phyloP scores from a whole-genome alignment of 176 grass and related monocot genomes.

The Aegilops speltoides region DNA sequence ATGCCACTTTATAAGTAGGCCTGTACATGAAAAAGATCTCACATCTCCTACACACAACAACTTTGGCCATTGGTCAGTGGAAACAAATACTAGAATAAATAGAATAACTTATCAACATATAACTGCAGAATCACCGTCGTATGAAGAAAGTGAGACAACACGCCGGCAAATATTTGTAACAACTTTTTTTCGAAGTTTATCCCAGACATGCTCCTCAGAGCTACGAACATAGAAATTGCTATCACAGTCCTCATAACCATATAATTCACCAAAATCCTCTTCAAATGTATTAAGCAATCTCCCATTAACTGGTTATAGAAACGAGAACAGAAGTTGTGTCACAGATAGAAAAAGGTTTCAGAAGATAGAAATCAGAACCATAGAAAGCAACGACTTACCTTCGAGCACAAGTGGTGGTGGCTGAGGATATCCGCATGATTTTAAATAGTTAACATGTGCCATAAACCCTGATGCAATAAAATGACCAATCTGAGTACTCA shows the following conservation, averaged over 20 bases:
- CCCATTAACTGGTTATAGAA: constrained; percentile 23
- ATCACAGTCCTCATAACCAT: neutral
- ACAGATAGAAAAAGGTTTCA: neutral
- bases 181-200: neutral
- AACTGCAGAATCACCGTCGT: constrained; percentile 5
- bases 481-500: too few species aligned
- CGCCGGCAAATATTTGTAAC: neutral
- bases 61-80: neutral
- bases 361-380: neutral
- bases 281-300: neutral
- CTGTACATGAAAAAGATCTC: neutral
- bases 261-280: constrained; percentile 17
- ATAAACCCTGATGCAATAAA: too few species aligned
- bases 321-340: neutral
- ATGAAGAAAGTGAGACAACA: constrained; percentile 32
- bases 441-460: too few species aligned
- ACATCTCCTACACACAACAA: neutral
- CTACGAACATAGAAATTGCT: neutral
- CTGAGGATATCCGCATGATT: neutral
- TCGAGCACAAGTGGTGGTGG: constrained; percentile 34
- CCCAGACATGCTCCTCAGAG: neutral
- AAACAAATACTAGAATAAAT: neutral
- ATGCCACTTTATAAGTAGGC: neutral
- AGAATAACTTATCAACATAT: neutral
- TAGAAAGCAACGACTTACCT: neutral